Conservation (phyloP, 2,329 filamentous ascomycete species). For the Aspergillus terreus region DNA sequence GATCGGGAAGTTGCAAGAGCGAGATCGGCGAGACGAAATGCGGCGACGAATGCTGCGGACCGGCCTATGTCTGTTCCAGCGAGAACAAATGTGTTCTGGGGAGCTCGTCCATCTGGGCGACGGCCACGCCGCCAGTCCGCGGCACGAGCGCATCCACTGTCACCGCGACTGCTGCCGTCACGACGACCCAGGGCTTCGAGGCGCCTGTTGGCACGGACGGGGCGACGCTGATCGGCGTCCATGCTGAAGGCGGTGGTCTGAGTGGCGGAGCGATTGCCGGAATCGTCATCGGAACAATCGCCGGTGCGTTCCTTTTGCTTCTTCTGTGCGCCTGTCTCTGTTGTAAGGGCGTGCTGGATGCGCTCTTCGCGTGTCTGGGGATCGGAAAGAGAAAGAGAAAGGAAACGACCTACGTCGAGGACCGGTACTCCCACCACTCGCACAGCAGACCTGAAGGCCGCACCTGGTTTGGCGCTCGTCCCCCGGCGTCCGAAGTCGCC, state of each 20-base stretch:
- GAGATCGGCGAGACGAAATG: constrained; percentile 43
- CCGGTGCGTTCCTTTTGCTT: constrained; percentile 42
- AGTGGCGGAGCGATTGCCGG: constrained; percentile 50
- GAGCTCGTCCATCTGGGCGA: constrained; percentile 37
- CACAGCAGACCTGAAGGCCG: constrained; percentile 27
- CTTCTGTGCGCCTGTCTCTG: constrained; percentile 44
- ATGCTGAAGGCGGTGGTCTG: constrained; percentile 34
- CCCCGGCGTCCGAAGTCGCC: constrained; percentile 25
- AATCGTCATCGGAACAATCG: constrained; percentile 48
- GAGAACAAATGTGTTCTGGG: constrained; percentile 37
- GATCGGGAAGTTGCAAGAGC: constrained; percentile 43
- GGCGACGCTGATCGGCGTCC: constrained; percentile 31
- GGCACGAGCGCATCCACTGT: constrained; percentile 45
- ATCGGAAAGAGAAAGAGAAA: constrained; percentile 32
- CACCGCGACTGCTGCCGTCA: constrained; percentile 39
- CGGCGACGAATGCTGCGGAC: constrained; percentile 43
- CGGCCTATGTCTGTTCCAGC: constrained; percentile 42
- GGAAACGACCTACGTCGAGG: constrained; percentile 40
- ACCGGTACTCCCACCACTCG: constrained; percentile 33
- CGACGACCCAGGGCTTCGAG: constrained; percentile 44
- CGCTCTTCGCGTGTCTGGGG: constrained; percentile 41
- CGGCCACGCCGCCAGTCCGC: constrained; percentile 39
- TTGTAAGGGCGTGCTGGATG: constrained; percentile 38
- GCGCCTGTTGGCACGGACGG: constrained; percentile 44
- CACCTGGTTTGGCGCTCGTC: constrained; percentile 42